Evolutionary conservation across 2,329 filamentous ascomycete genomes (phyloP), one percentile per base, ranked within the genome.

Genomic region (Ceratocystis cubensis): DNA sequence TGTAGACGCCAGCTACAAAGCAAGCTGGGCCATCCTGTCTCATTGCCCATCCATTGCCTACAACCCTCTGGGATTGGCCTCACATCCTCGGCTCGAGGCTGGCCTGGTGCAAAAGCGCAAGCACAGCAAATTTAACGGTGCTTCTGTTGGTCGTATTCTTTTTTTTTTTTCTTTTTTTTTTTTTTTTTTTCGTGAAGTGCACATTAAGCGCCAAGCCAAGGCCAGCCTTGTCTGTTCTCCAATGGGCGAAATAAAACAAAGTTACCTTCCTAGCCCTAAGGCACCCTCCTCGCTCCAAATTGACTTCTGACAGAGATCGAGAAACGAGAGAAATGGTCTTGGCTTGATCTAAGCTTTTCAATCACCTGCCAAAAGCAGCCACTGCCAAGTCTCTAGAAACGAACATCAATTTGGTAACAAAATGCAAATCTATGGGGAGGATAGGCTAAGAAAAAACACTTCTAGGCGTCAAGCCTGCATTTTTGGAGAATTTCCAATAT

Each of bases 281-380:
- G 15, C n/a, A n/a, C n/a, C n/a, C n/a, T 50, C 46, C 48, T 10
- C 33, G 33, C 33, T 13, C 48, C 33, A 20, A 53, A 53, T 25
- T 53, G 48, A 53, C 48, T 53, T 53, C 46, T 53, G n/a, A 53
- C 48, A 53, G 48, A 57, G 53, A 57, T 57, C 25, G 53, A 57
- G 53, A 57, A 37, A 57, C 53, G 5, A 57, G 13, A 37, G 53
- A 33, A 57, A 57, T 30, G 25, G 25, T 57, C 53, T 33, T 57
- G 53, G 53, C 25, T 7, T 57, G 53, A 57, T 57, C 53, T 33
- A 57, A 57, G 53, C 53, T 57, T 53, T 53, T 33, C 53, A 57
- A 33, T 57, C 53, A 57, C 25, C 53, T 57, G 53, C 53, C 53
- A 57, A 22, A 57, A 33, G 25, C 25, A 57, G 25, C 25, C 53